Base-by-base conservation (phyloP, 768 basidiomycete species). In the Lentinula sp. region DNA sequence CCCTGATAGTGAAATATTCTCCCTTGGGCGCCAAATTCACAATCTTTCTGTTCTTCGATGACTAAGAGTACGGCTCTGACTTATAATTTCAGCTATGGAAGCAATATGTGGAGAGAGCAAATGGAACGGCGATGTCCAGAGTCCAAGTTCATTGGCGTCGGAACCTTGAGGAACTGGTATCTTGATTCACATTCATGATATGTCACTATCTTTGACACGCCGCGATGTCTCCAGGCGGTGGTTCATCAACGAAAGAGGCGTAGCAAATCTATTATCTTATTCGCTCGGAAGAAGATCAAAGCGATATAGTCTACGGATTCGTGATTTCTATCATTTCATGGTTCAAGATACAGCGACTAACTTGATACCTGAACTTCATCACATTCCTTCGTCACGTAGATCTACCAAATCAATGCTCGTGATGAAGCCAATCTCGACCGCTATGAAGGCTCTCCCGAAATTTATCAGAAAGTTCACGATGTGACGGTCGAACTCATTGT, bases 41-140 rank as follows among this genome's bases (percentile, higher is more conserved):
- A 46, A 23, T 11, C 37, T 39, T 39, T 9, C 46, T 9, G 16
- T 7, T 21, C 10, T 23, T 48, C 21, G 21, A 48, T 48, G 46
- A 28, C 18, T 28, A 9, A 21, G 8, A 48, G 21, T 48, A 48
- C 46, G 18, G 6, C 56, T 43, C 43, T 28, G 31, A 57, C 56
- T 1, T 56, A 76, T 7, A 80, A 83, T 66, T 80, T 81, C 67
- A 80, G 73, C 40, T 81, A 80, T 68, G 81, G 81, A 5, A 79
- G 77, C 65, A 83, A 83, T 60, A 70, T 82, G 42, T 81, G 79
- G 77, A 70, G 70, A 39, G 74, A 80, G 32, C 80, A 81, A 66
- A 83, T 81, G 81, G 67, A 69, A 32, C 66, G 68, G n/a, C 71
- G 80, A 15, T 81, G 80, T 60, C 78, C 79, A n/a, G 71, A 76